These are phyloP conservation scores for Zygotorulaspora mrakii DNA, from an alignment of 1,139 yeast species.

Conservation along the genomic window DNA sequence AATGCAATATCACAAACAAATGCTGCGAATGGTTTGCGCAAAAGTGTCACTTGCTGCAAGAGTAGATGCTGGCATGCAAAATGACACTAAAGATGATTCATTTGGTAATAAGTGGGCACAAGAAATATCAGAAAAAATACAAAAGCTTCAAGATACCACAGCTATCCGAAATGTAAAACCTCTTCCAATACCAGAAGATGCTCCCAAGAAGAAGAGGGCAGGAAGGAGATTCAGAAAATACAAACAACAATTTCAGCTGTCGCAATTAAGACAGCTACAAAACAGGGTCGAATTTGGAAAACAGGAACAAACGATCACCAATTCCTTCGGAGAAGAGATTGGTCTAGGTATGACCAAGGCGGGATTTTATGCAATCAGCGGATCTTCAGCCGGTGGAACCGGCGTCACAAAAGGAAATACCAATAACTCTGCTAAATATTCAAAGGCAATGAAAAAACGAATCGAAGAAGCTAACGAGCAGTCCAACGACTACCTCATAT, in stretches of 20 bases:
- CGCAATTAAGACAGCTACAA: constrained; percentile 78
- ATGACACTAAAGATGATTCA: constrained; percentile 44
- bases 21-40: constrained; percentile 74
- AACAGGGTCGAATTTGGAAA: constrained; percentile 82
- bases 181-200: constrained; percentile 76
- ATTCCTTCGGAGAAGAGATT: constrained; percentile 71
- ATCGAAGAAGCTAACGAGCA: constrained; percentile 35
- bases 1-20: constrained; percentile 58
- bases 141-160: constrained; percentile 76
- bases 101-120: constrained; percentile 56
- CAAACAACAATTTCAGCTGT: constrained; percentile 75
- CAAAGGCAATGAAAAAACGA: constrained; percentile 51
- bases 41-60: constrained; percentile 82
- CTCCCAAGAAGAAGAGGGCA: constrained; percentile 77
- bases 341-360: constrained; percentile 69
- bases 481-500: constrained; percentile 17
- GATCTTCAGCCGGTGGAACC: constrained; percentile 6
- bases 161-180: constrained; percentile 67
- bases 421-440: constrained; percentile 49
- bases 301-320: constrained; percentile 58
- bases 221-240: constrained; percentile 76
- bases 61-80: constrained; percentile 47
- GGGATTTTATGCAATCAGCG: constrained; percentile 19
- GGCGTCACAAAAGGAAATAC: constrained; percentile 29
- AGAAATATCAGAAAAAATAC: constrained; percentile 62